Evolutionary conservation across 208 protist genomes (phyloP).

Genomic region (Crithidia expoeki): DNA sequence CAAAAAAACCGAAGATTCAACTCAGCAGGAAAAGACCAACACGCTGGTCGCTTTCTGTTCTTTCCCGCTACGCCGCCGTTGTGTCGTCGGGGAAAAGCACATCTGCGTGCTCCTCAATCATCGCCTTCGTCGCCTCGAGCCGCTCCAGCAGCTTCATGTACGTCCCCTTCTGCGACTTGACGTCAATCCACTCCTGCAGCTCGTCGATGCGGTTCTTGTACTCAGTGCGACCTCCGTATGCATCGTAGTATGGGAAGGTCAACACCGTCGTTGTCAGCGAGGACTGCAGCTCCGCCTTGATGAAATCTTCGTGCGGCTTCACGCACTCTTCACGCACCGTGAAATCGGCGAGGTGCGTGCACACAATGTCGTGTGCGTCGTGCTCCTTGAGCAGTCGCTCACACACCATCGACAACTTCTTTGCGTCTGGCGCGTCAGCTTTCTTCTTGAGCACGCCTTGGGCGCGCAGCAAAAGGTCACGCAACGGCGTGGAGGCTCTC

Average conservation of each 20-base stretch:
- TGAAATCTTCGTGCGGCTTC: slow-evolving; percentile 51
- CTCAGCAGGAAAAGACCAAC: too few relatives aligned
- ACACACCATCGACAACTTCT: slow-evolving; percentile 36
- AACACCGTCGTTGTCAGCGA: slow-evolving; percentile 61
- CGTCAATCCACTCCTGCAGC: slow-evolving; percentile 84
- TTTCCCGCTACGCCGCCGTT: background rate
- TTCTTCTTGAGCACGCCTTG: slow-evolving; percentile 24
- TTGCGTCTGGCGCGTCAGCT: slow-evolving; percentile 6
- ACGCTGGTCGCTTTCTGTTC: background rate
- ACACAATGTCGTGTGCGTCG: slow-evolving; percentile 52
- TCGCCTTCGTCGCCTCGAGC: slow-evolving; percentile 51
- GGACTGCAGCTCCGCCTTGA: slow-evolving; percentile 65
- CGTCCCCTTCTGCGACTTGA: slow-evolving; percentile 70
- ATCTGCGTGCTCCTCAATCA: slow-evolving; percentile 70
- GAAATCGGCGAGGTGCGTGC: slow-evolving; percentile 75
- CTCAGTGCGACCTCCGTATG: slow-evolving; percentile 55
- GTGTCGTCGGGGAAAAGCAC: slow-evolving; percentile 56
- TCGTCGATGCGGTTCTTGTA: slow-evolving; percentile 74
- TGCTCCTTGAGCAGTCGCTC: slow-evolving; percentile 52
- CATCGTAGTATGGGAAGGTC: slow-evolving; percentile 51
- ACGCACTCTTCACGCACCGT: slow-evolving; percentile 77
- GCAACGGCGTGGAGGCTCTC: slow-evolving; percentile 26
- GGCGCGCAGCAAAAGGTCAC: slow-evolving; percentile 28
- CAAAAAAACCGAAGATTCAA: background rate
- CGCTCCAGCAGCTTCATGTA: slow-evolving; percentile 71